A percentile compares a stretch with the other conserved stretches of the same genome.
These are phyloP conservation scores for Candida argentea DNA, from an alignment of 805 yeast species.

Conservation along the genomic window DNA sequence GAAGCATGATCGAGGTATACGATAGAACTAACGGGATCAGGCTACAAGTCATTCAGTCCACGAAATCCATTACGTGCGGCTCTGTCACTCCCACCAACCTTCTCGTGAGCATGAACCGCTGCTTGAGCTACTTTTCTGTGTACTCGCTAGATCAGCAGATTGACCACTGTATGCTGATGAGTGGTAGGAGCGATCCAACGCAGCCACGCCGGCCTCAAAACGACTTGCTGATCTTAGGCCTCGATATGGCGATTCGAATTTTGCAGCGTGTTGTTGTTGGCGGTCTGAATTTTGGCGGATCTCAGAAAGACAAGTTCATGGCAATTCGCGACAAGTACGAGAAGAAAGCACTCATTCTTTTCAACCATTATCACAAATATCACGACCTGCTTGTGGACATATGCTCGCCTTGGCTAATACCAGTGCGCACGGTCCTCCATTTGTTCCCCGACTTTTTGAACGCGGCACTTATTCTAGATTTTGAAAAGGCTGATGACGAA, in stretches of 20 bases:
- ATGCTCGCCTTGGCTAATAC: constrained; percentile 31
- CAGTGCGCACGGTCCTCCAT: constrained; percentile 22
- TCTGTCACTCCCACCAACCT: too few relatives aligned
- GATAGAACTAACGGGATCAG: too few relatives aligned
- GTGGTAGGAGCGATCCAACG: constrained; percentile 10
- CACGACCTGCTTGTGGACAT: constrained; percentile 31
- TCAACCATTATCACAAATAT: constrained; percentile 23
- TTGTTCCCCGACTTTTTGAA: constrained; percentile 31
- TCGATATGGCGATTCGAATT: constrained; percentile 23
- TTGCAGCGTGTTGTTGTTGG: constrained; percentile 15
- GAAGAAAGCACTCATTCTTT: constrained; percentile 21
- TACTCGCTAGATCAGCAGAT: too few relatives aligned
- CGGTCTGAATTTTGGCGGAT: constrained; percentile 16
- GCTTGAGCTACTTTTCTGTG: too few relatives aligned
- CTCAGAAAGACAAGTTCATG: constrained; percentile 20
- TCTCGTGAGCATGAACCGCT: too few relatives aligned
- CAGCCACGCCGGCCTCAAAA: constrained; percentile 14
- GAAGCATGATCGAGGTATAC: constrained; percentile 20
- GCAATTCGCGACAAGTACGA: constrained; percentile 25
- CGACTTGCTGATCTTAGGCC: constrained; percentile 22
- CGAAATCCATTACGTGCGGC: too few relatives aligned
- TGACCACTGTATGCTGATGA: constrained; percentile 22
- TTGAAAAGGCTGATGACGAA: constrained; percentile 6
- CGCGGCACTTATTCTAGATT: constrained; percentile 6
- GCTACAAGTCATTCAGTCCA: too few relatives aligned